Evolutionary conservation across 2,329 filamentous ascomycete species (phyloP), one percentile per base, ranked within the genome.

Genomic region (Stachybotrys chartarum): DNA sequence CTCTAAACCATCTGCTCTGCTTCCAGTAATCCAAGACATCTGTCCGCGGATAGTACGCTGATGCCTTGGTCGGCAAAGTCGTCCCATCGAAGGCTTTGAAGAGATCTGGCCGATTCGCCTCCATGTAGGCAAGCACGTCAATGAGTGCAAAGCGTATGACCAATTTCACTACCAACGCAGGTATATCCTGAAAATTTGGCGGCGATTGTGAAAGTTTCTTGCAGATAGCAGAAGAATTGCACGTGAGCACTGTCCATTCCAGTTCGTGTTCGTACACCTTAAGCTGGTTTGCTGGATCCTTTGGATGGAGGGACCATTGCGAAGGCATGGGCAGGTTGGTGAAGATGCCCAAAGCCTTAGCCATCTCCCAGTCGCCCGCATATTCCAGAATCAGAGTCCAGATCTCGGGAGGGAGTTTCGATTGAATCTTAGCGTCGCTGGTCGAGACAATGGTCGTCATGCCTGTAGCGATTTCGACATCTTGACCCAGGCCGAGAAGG

Each of bases 21-120:
- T 86, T 85, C 93, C 93, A 97, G 83, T 92, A 97, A 59, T 94
- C 89, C 8, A 97, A 77, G 35, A 97, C 88, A 57, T 91, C 88
- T 1, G 84, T 85, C 53, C 90, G 87, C 50, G 90, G 90, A 67
- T 94, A 97, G 59, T 92, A 88, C 1, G 87, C 86, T 2, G 91
- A 96, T 0, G 91, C 91, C 67, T 94, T 94, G 61, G 90, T 92
- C 0, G 92, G 91, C 3, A 97, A 80, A 49, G 91, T 87, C 48
- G 89, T 89, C 50, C 90, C 89, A 66, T 92, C 92, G 32, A 92
- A 94, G 3, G 87, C 85, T 80, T 88, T 91, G 73, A 95, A 94
- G 4, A 97, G 82, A 57, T 95, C 78, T 5, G 79, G 80, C 11
- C 81, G 78, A 62, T 85, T 85, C 49, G 74, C 72, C 58, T 84